Conservation (phyloP, 1,139 yeast species). For the Ogataea hybrid region DNA sequence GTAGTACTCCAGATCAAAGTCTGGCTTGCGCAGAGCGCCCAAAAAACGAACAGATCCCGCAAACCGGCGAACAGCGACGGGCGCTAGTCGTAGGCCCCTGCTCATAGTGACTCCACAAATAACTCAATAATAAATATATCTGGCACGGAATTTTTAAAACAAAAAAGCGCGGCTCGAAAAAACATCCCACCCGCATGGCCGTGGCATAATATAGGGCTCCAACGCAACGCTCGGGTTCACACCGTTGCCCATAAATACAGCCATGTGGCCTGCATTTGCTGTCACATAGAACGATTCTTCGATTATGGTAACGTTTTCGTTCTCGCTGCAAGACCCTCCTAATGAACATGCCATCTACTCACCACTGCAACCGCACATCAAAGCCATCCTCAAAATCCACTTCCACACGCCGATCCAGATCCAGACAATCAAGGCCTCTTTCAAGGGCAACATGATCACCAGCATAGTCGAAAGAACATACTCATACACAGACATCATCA, state of each 20-base stretch:
- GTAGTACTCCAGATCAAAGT: constrained; percentile 25
- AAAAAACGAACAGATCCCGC: constrained; percentile 10
- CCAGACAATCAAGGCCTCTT: constrained; percentile 8
- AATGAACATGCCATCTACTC: constrained; percentile 9
- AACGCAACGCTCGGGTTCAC: too few species aligned
- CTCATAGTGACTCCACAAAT: not conserved
- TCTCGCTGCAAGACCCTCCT: constrained; percentile 9
- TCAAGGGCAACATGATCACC: constrained; percentile 11
- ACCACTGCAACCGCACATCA: constrained; percentile 7
- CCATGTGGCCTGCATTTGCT: not conserved
- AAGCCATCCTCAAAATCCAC: constrained; percentile 9
- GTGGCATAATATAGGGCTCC: too few species aligned
- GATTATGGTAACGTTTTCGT: constrained; percentile 12
- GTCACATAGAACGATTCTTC: not conserved
- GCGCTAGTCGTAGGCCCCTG: not conserved
- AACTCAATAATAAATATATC: not conserved
- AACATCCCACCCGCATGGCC: constrained; percentile 2
- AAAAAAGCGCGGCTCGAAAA: constrained; percentile 9
- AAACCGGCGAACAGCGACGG: not conserved
- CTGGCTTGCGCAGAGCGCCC: constrained; percentile 27
- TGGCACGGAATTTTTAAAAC: not conserved
- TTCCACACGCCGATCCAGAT: constrained; percentile 5
- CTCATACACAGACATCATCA: constrained; percentile 4
- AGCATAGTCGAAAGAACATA: constrained; percentile 8
- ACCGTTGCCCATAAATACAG: not conserved